These are phyloP conservation scores for Camellia lanceoleosa DNA, from an alignment of 148 eudicot genomes.

Conservation along the genomic window DNA sequence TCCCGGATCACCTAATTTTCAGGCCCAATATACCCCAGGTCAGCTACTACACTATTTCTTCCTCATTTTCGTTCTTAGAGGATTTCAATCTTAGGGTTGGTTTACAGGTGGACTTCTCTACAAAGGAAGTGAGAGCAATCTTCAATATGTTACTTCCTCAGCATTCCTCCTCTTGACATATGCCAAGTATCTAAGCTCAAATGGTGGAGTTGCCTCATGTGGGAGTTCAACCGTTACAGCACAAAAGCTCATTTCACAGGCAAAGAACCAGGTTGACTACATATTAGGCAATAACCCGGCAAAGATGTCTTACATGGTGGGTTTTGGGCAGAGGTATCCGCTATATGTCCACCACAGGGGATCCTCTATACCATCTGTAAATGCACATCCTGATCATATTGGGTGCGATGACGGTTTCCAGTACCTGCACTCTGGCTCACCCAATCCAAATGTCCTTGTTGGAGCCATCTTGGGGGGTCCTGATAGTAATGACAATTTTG, in stretches of 20 bases:
- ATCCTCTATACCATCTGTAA: conserved; percentile 65
- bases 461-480: conserved; percentile 92
- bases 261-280: conserved; percentile 73
- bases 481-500: conserved; percentile 47
- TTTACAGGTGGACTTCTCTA: conserved; percentile 72
- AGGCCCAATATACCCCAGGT: conserved; percentile 87
- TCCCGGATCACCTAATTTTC: conserved; percentile 58
- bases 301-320: conserved; percentile 82
- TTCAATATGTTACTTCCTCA: conserved; percentile 77
- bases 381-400: conserved; percentile 47
- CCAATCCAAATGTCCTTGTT: conserved; percentile 60
- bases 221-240: conserved; percentile 47
- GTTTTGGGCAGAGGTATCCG: conserved; percentile 72
- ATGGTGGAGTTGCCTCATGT: conserved; percentile 40
- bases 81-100: neutral
- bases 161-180: conserved; percentile 67
- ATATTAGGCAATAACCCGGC: conserved; percentile 70
- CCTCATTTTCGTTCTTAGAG: neutral
- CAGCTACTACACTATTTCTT: neutral
- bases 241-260: conserved; percentile 49
- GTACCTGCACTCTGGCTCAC: conserved; percentile 55
- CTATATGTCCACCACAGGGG: conserved; percentile 77
- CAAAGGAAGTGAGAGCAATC: conserved; percentile 76
- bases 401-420: conserved; percentile 65
- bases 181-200: conserved; percentile 58